phyloP scores from a whole-genome alignment of 306 rosid genomes.

The barrel medic (Medicago truncatula) region MtrunA17r5.0-ANR NC_053048.1:44514001-44514500 shows the following conservation, averaged over 20 bases:
- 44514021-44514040: slow-evolving; percentile 94
- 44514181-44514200: neutral
- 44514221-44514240: neutral
- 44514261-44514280: neutral
- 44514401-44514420: too few relatives aligned
- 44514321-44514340: neutral
- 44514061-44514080: slow-evolving; percentile 82
- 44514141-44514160: slow-evolving; percentile 93
- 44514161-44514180: slow-evolving; percentile 30
- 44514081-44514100: slow-evolving; percentile 88
- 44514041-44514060: slow-evolving; percentile 88
- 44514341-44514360: neutral
- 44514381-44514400: slow-evolving; percentile 1
- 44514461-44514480: too few relatives aligned
- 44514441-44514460: neutral
- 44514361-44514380: slow-evolving; percentile 3
- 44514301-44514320: neutral
- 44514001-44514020: slow-evolving; percentile 72
- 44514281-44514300: slow-evolving; percentile 4
- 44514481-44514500: too few relatives aligned
- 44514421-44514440: neutral
- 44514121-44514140: slow-evolving; percentile 87
- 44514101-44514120: slow-evolving; percentile 89
- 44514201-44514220: slow-evolving; percentile 13
- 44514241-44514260: slow-evolving; percentile 8